Evolutionary conservation across 1,139 yeast species (phyloP), one percentile per base, ranked within the genome.

Genomic region (Saccharomyces hybrid): DNA sequence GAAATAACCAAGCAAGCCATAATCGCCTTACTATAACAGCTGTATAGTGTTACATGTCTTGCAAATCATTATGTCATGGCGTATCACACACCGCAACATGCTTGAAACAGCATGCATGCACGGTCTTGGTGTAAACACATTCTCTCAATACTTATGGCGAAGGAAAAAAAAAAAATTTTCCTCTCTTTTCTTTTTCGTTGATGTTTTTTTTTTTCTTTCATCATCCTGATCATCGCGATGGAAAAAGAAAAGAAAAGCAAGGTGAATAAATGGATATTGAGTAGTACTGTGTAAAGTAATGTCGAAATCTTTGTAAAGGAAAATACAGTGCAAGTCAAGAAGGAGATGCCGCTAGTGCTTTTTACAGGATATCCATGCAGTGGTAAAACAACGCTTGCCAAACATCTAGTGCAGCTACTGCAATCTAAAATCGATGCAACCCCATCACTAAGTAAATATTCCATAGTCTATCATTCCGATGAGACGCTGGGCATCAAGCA

Each of bases 301-400:
- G 14, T 16, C 11, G 19, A 14, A 14, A n/a, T 12, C 19, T 21
- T 21, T 26, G 27, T 16, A n/a, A 21, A 32, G 21, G 2, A 24
- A 32, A 19, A 14, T 11, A 19, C 11, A 44, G 16, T 8, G 31
- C n/a, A 7, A 14, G 7, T 27, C 6, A 3, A 24, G 11, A 46
- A 26, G 12, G 14, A 24, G n/a, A 93, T 93, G 99, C 98, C 99
- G 4, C 75, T 93, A 51, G 78, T 93, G 12, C 76, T 88, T 48
- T 76, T 93, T 54, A 83, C 96, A 0, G 99, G 99, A 2, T 83
- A 77, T 56, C 98, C 99, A 3, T 76, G 84, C 38, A 79, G 89
- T 8, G 99, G 99, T 2, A 93, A 93, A 67, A 79, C 95, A 2
- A 80, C 82, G 1, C 78, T 89, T 71, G 95, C 96, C 0, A 67